phyloP scores from a whole-genome alignment of 768 basidiomycete species.

The Vararia minispora region DNA sequence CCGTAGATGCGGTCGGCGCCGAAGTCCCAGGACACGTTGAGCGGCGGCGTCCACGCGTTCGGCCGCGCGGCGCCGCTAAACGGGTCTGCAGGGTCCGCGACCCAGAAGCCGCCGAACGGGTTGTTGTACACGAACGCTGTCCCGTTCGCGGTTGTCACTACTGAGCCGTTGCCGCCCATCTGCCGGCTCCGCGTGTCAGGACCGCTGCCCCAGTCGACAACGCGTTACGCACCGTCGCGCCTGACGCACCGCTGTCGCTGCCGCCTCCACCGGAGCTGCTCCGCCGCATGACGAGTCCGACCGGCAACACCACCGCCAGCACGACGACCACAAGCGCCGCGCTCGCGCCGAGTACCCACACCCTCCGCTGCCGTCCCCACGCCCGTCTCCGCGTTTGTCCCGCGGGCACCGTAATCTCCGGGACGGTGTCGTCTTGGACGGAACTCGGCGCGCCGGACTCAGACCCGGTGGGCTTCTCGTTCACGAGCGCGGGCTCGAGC shows the following conservation, averaged over 20 bases:
- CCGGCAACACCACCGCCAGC: constrained; percentile 20
- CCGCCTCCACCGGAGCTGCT: neutral
- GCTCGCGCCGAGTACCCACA: constrained; percentile 6
- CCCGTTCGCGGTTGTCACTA: constrained; percentile 54
- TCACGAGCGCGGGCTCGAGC: no score
- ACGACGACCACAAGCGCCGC: constrained; percentile 15
- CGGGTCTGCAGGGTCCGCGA: constrained; percentile 56
- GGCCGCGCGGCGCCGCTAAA: constrained; percentile 65
- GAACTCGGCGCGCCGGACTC: no score
- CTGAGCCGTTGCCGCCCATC: constrained; percentile 54
- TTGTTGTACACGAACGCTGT: constrained; percentile 68
- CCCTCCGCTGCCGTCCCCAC: no score
- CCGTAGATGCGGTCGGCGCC: constrained; percentile 49
- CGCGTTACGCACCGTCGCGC: constrained; percentile 14
- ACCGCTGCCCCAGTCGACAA: constrained; percentile 35
- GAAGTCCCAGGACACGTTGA: constrained; percentile 69
- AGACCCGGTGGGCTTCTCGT: no score
- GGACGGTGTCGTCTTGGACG: no score
- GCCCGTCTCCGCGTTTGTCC: no score
- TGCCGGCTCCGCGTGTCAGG: no score
- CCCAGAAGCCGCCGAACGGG: constrained; percentile 65
- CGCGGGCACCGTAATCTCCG: no score
- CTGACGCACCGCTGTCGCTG: neutral
- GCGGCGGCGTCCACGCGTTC: constrained; percentile 71
- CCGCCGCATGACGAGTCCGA: constrained; percentile 17